Evolutionary conservation across 441 rosid genomes (phyloP).

Genomic region (Capsella rubella): DNA sequence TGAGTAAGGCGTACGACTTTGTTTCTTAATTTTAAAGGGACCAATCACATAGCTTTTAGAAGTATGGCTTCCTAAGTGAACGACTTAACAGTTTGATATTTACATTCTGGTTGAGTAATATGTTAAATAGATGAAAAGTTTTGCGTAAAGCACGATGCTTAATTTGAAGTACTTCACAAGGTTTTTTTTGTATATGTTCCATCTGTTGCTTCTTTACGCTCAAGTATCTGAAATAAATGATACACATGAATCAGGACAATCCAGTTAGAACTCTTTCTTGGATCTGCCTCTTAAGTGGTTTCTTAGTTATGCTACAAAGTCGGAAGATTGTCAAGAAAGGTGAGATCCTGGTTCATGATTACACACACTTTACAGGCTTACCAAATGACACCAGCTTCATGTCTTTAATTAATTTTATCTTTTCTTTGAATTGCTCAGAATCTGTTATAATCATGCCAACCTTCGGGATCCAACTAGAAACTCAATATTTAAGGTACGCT

Average conservation of each 20-base stretch:
- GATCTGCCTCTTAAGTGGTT: conserved; percentile 60
- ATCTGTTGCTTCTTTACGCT: conserved; percentile 3
- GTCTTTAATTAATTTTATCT: neutral
- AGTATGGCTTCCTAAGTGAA: neutral
- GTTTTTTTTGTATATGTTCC: conserved; percentile 22
- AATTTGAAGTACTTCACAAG: conserved; percentile 14
- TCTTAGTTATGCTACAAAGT: conserved; percentile 51
- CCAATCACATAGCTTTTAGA: conserved; percentile 9
- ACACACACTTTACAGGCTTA: neutral
- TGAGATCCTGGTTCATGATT: conserved; percentile 41
- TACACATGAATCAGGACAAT: conserved; percentile 56
- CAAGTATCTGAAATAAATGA: conserved; percentile 19
- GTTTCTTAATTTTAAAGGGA: neutral
- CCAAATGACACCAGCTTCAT: conserved; percentile 1
- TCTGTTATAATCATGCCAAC: conserved; percentile 79
- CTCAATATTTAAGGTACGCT: conserved; percentile 71
- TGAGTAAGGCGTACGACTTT: conserved; percentile 2
- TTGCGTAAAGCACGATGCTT: conserved; percentile 3
- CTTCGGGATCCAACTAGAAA: conserved; percentile 92
- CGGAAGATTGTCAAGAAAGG: conserved; percentile 77
- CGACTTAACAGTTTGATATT: neutral
- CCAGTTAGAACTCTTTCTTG: conserved; percentile 51
- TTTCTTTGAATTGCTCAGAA: conserved; percentile 59
- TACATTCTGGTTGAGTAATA: conserved; percentile 20
- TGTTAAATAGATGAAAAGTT: conserved; percentile 7